phyloP scores from a whole-genome alignment of 768 basidiomycete genomes.

The Cytidiella melzeri region DNA sequence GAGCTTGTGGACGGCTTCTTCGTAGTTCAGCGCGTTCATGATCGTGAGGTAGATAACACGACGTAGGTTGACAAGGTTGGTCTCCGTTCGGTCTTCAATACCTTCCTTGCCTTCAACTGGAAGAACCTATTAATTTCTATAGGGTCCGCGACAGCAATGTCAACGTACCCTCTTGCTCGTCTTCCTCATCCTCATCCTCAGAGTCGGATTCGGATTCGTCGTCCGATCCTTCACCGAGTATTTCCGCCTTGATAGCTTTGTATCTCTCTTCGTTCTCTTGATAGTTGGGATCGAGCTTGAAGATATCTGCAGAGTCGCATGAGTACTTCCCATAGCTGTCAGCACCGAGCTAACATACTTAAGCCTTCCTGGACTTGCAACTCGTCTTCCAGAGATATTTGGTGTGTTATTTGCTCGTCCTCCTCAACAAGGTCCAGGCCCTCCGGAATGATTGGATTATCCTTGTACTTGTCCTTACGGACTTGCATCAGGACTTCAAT shows the following conservation, averaged over 20 bases:
- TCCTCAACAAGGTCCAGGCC: constrained; percentile 96
- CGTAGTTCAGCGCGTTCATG: constrained; percentile 97
- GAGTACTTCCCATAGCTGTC: background rate
- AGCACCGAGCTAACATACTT: constrained; percentile 50
- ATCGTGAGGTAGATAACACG: constrained; percentile 94
- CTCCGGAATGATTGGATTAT: constrained; percentile 91
- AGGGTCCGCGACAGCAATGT: too few relatives aligned
- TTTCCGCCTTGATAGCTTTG: constrained; percentile 84
- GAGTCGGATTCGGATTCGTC: constrained; percentile 64
- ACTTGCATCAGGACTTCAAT: constrained; percentile 99
- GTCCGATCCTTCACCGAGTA: constrained; percentile 83
- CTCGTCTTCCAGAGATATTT: constrained; percentile 88
- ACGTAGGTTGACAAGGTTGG: constrained; percentile 91
- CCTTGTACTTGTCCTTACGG: constrained; percentile 98
- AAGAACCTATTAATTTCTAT: too few relatives aligned
- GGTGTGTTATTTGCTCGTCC: constrained; percentile 96
- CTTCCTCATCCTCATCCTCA: constrained; percentile 38
- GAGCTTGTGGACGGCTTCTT: constrained; percentile 98
- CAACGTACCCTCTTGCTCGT: constrained; percentile 54
- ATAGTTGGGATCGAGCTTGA: constrained; percentile 89
- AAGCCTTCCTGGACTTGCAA: constrained; percentile 90
- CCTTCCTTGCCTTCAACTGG: constrained; percentile 76
- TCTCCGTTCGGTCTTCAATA: constrained; percentile 92
- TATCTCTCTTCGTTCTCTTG: constrained; percentile 93
- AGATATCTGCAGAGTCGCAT: constrained; percentile 59